Evolutionary conservation across 345 rosid genomes (phyloP).

Genomic region (Clarkia xantiana): DNA sequence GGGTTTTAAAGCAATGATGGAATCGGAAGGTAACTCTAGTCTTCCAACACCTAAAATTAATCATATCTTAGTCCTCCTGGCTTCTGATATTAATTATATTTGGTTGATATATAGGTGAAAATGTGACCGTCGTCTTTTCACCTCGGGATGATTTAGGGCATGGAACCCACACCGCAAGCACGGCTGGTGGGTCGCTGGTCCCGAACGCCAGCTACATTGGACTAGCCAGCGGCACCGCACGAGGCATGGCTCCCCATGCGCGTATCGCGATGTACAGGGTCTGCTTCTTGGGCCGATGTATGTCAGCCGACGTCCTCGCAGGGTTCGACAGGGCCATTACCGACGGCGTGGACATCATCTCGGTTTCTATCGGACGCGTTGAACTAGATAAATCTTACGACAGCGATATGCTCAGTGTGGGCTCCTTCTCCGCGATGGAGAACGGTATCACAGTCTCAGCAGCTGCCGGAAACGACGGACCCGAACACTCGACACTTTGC

Average conservation of each 20-base stretch:
- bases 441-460: slow-evolving; percentile 32
- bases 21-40: neutral
- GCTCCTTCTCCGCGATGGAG: slow-evolving; percentile 35
- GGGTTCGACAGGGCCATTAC: slow-evolving; percentile 38
- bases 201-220: slow-evolving; percentile 25
- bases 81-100: neutral
- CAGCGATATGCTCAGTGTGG: slow-evolving; percentile 33
- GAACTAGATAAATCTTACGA: too few species aligned
- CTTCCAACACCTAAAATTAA: neutral
- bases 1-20: slow-evolving; percentile 21
- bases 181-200: slow-evolving; percentile 31
- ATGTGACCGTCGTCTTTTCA: slow-evolving; percentile 12
- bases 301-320: slow-evolving; percentile 25
- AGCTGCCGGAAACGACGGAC: slow-evolving; percentile 17
- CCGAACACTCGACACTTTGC: slow-evolving; percentile 10
- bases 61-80: neutral
- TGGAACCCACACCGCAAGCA: slow-evolving; percentile 47
- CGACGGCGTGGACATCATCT: slow-evolving; percentile 38
- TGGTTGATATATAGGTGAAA: neutral
- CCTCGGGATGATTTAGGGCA: slow-evolving; percentile 32
- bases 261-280: slow-evolving; percentile 43
- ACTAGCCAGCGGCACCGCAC: slow-evolving; percentile 33
- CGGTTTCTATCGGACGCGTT: slow-evolving; percentile 37
- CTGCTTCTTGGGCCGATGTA: slow-evolving; percentile 22
- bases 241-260: slow-evolving; percentile 32